Evolutionary conservation across 257 asterid species (phyloP).

Genomic region (Scutellaria galericulata): DNA sequence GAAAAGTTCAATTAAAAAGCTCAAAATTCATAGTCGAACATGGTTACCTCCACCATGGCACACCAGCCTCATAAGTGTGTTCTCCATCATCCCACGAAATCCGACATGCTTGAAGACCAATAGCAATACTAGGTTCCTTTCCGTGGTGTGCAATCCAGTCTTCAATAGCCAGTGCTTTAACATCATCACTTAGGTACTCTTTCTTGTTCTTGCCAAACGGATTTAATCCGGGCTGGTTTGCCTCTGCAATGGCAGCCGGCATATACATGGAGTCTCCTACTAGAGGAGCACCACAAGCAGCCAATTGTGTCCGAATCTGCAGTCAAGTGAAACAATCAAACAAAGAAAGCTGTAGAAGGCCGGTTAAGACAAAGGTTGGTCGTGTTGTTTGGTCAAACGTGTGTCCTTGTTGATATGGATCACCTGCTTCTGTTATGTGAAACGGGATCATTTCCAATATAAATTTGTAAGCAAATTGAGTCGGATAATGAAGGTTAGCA

Average conservation of each 20-base stretch:
- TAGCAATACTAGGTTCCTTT: slow-evolving; percentile 76
- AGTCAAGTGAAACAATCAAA: slow-evolving; percentile 18
- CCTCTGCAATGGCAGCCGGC: slow-evolving; percentile 86
- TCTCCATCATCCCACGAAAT: slow-evolving; percentile 85
- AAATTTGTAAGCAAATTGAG: too few relatives aligned
- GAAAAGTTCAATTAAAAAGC: not conserved
- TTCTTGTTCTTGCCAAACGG: slow-evolving; percentile 65
- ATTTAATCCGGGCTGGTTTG: slow-evolving; percentile 55
- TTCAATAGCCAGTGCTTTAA: slow-evolving; percentile 52
- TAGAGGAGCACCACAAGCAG: slow-evolving; percentile 81
- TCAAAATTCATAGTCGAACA: too few relatives aligned
- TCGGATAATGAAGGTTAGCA: too few relatives aligned
- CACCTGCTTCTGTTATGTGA: too few relatives aligned
- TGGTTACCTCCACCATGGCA: slow-evolving; percentile 85
- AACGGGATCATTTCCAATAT: too few relatives aligned
- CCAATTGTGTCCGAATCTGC: slow-evolving; percentile 86
- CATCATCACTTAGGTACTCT: slow-evolving; percentile 49
- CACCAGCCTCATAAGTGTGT: slow-evolving; percentile 73
- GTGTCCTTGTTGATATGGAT: not conserved
- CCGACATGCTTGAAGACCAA: slow-evolving; percentile 88
- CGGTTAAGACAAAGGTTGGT: not conserved
- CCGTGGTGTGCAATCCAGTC: slow-evolving; percentile 86
- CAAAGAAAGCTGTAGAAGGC: not conserved
- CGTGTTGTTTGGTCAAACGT: slow-evolving; percentile 9
- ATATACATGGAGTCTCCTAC: slow-evolving; percentile 91